These are phyloP conservation scores for Hypoxylon fragiforme DNA, from an alignment of 495 filamentous ascomycete species.

Conservation along the genomic window DNA sequence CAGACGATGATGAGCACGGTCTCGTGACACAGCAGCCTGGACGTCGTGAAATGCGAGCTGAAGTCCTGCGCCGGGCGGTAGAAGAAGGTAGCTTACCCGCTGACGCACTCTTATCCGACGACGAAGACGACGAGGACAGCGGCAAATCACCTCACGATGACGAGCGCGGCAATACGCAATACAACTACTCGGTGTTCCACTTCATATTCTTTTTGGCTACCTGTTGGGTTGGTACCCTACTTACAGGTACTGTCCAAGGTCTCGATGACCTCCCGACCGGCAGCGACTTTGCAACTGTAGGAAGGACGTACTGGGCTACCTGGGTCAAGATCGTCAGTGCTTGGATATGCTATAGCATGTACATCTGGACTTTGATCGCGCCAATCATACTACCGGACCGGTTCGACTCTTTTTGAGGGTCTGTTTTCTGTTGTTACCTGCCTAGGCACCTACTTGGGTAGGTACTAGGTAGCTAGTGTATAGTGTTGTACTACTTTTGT, in stretches of 20 bases:
- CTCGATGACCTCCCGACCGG: constrained; percentile 47
- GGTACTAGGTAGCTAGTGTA: too few relatives aligned
- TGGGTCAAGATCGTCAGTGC: constrained; percentile 99
- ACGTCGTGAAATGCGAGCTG: constrained; percentile 88
- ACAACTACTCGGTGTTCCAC: constrained; percentile 96
- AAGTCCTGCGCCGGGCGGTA: constrained; percentile 87
- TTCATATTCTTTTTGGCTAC: constrained; percentile 97
- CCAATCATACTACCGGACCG: constrained; percentile 84
- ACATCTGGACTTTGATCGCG: constrained; percentile 88
- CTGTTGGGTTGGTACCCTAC: constrained; percentile 89
- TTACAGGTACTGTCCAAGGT: constrained; percentile 77
- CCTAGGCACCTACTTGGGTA: neutral
- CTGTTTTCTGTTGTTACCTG: neutral
- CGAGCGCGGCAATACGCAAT: constrained; percentile 86
- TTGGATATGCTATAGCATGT: constrained; percentile 96
- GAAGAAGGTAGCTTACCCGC: constrained; percentile 89
- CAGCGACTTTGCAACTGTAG: constrained; percentile 86
- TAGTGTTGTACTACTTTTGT: too few relatives aligned
- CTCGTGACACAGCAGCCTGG: constrained; percentile 87
- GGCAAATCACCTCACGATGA: constrained; percentile 73
- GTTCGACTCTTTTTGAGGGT: constrained; percentile 60
- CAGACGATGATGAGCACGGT: constrained; percentile 78
- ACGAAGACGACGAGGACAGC: constrained; percentile 67
- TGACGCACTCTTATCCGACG: constrained; percentile 80
- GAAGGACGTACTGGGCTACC: constrained; percentile 93